Conservation (phyloP, 371 early-diverging fungal genomes). For the Mucor irregularis region DNA sequence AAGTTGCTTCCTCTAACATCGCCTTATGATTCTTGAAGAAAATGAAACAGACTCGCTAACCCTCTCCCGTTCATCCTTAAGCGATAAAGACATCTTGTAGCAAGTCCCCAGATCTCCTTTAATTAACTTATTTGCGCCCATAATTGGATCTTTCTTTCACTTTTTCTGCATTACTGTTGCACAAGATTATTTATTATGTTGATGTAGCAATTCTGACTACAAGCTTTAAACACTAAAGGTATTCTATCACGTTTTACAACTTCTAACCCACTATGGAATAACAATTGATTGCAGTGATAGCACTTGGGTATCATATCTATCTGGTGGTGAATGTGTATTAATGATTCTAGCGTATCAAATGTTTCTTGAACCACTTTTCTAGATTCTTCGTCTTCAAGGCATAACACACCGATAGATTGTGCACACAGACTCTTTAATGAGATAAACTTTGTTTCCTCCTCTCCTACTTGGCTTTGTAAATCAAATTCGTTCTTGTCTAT, state of each 20-base stretch:
- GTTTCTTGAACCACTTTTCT: neutral
- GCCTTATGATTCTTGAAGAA: too few relatives aligned
- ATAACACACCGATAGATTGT: constrained; percentile 17
- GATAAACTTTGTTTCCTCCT: neutral
- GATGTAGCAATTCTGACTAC: constrained; percentile 14
- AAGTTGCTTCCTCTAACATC: too few relatives aligned
- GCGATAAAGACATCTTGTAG: too few relatives aligned
- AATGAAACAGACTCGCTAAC: too few relatives aligned
- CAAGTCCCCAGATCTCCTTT: too few relatives aligned
- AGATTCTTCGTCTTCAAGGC: constrained; percentile 9
- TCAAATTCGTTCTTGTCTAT: constrained; percentile 49
- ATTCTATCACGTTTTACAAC: neutral
- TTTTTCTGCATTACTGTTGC: too few relatives aligned
- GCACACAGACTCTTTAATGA: constrained; percentile 16
- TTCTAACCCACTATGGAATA: constrained; percentile 4
- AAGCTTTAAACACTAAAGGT: constrained; percentile 6
- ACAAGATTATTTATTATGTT: neutral
- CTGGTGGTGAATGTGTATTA: neutral
- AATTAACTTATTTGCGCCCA: too few relatives aligned
- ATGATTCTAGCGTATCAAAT: neutral
- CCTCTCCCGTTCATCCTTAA: too few relatives aligned
- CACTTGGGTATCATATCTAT: neutral
- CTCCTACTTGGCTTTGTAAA: neutral
- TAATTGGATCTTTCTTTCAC: too few relatives aligned
- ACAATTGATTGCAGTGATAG: neutral